Conservation (phyloP, 306 rosid genomes). For the Phaseolus lunatus region DNA sequence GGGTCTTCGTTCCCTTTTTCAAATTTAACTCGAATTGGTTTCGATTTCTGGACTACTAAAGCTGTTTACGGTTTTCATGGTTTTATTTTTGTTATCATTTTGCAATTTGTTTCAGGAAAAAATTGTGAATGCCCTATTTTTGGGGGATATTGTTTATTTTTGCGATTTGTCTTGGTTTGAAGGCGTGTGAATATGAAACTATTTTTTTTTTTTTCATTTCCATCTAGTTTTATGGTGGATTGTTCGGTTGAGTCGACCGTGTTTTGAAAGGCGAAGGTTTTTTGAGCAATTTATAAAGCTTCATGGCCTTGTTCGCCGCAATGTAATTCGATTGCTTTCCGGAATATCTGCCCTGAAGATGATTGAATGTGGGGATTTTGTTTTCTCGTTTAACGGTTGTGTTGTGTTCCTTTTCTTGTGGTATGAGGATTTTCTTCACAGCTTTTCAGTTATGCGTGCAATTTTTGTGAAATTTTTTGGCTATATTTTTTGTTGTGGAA, state of each 20-base stretch:
- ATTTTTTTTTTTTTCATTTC: not conserved
- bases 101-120: not conserved
- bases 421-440: conserved; percentile 21
- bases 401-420: not conserved
- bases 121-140: conserved; percentile 5
- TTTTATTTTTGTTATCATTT: not conserved
- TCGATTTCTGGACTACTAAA: conserved; percentile 6
- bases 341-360: not conserved
- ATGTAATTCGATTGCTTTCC: not conserved
- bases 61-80: conserved; percentile 15
- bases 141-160: conserved; percentile 7
- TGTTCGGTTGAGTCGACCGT: conserved; percentile 18
- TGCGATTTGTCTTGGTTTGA: conserved; percentile 18
- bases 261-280: not conserved
- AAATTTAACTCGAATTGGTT: not conserved
- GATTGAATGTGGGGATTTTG: not conserved
- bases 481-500: not conserved
- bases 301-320: not conserved
- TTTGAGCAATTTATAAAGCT: not conserved
- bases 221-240: not conserved
- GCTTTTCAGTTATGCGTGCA: conserved; percentile 5
- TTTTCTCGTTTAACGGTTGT: conserved; percentile 10
- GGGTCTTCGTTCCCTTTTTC: conserved; percentile 44
- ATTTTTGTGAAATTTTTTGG: not conserved
- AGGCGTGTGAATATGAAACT: not conserved